A percentile compares a stretch with the other conserved stretches of the same genome.
Evolutionary conservation across 257 asterid species (phyloP).

Genomic region (Rubia yunnanensis): DNA sequence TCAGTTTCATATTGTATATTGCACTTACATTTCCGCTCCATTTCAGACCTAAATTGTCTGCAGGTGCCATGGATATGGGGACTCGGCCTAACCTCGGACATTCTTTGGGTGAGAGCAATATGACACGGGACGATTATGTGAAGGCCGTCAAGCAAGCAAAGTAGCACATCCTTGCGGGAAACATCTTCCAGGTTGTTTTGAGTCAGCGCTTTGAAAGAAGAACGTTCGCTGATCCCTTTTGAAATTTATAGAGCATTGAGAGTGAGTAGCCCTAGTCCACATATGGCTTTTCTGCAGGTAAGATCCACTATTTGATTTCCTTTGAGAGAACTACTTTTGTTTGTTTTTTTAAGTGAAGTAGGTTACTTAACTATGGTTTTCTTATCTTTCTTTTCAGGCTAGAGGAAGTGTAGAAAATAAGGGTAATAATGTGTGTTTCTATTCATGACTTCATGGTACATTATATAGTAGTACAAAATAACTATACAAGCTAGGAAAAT

Average conservation of each 20-base stretch:
- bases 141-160: constrained; percentile 67
- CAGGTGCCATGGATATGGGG: constrained; percentile 44
- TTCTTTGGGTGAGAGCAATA: constrained; percentile 40
- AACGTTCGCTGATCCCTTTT: constrained; percentile 86
- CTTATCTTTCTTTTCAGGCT: constrained; percentile 31
- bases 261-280: constrained; percentile 89
- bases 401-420: too few species aligned
- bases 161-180: constrained; percentile 78
- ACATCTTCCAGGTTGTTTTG: constrained; percentile 71
- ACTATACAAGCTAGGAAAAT: too few species aligned
- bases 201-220: constrained; percentile 84
- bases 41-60: constrained; percentile 55
- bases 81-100: constrained; percentile 36
- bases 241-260: constrained; percentile 87
- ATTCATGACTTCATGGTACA: too few species aligned
- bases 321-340: too few species aligned
- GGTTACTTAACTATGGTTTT: constrained; percentile 11
- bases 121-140: constrained; percentile 70
- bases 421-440: too few species aligned
- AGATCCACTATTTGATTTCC: constrained; percentile 3
- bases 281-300: constrained; percentile 81
- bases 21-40: constrained; percentile 3
- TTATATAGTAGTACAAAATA: too few species aligned
- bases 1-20: neutral
- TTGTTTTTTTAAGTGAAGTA: constrained; percentile 2